phyloP scores from a whole-genome alignment of 257 asterid genomes.

The Knoxia roxburghii region DNA sequence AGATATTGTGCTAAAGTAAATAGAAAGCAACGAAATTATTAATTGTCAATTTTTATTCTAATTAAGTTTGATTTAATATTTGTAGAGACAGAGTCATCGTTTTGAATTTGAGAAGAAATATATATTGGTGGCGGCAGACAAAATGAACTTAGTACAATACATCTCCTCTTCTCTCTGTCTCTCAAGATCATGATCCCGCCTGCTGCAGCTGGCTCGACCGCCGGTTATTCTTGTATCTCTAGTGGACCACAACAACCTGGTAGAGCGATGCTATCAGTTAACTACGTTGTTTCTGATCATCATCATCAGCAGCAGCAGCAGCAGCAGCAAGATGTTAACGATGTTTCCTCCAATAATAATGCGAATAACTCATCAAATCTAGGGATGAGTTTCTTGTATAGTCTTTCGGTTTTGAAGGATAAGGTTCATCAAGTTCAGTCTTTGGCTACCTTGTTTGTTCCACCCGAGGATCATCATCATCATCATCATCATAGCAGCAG shows the following conservation, averaged over 20 bases:
- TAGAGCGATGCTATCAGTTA: constrained; percentile 20
- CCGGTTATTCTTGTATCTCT: constrained; percentile 37
- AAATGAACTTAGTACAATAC: no score
- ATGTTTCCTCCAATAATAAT: constrained; percentile 19
- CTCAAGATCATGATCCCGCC: constrained; percentile 33
- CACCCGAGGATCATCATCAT: constrained; percentile 17
- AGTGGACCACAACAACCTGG: constrained; percentile 39
- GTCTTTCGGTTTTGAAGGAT: constrained; percentile 55
- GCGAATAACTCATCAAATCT: constrained; percentile 11
- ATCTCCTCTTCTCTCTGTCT: no score
- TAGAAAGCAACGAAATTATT: no score
- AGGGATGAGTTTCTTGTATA: constrained; percentile 41
- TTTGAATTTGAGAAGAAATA: no score
- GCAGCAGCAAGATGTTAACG: constrained; percentile 6
- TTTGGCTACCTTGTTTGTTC: constrained; percentile 37
- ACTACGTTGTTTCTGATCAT: constrained; percentile 25
- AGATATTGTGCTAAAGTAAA: no score
- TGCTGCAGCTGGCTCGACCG: no score
- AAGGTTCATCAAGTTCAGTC: constrained; percentile 61
- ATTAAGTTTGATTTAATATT: no score
- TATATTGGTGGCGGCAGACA: no score
- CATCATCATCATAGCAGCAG: no score
- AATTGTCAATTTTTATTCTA: no score
- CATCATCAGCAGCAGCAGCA: no score
- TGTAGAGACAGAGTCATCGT: no score